Conservation (phyloP, 202 grass and related monocot species). For the Zoysia matrella region DNA sequence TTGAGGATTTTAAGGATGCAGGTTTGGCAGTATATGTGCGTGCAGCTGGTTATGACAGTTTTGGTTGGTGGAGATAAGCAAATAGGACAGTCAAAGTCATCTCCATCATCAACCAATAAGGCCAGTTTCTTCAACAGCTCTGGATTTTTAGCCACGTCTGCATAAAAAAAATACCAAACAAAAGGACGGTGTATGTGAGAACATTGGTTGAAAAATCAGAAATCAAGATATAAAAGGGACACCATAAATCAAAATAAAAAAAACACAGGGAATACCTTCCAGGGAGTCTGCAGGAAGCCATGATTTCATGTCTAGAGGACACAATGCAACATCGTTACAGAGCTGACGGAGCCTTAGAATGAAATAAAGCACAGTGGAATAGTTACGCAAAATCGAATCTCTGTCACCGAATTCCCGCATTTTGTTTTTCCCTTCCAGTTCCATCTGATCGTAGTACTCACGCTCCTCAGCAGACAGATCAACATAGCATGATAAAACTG, state of each 20-base stretch:
- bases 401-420: slow-evolving; percentile 69
- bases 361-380: slow-evolving; percentile 85
- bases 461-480: slow-evolving; percentile 90
- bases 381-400: slow-evolving; percentile 75
- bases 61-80: slow-evolving; percentile 84
- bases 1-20: slow-evolving; percentile 87
- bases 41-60: slow-evolving; percentile 87
- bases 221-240: neutral
- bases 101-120: slow-evolving; percentile 83
- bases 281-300: slow-evolving; percentile 63
- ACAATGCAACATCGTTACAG: slow-evolving; percentile 81
- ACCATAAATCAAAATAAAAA: neutral
- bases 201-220: neutral
- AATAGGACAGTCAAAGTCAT: slow-evolving; percentile 95
- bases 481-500: slow-evolving; percentile 64
- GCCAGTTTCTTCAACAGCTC: slow-evolving; percentile 90
- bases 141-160: slow-evolving; percentile 82
- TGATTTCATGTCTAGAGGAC: slow-evolving; percentile 80
- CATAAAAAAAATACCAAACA: slow-evolving; percentile 21
- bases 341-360: slow-evolving; percentile 94
- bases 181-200: neutral
- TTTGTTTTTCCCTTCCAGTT: slow-evolving; percentile 78
- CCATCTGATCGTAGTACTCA: slow-evolving; percentile 76
- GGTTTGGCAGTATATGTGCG: slow-evolving; percentile 89
- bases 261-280: slow-evolving; percentile 58